Conservation (phyloP, 2,329 filamentous ascomycete species). For the Chaetomium olivaceum region DNA sequence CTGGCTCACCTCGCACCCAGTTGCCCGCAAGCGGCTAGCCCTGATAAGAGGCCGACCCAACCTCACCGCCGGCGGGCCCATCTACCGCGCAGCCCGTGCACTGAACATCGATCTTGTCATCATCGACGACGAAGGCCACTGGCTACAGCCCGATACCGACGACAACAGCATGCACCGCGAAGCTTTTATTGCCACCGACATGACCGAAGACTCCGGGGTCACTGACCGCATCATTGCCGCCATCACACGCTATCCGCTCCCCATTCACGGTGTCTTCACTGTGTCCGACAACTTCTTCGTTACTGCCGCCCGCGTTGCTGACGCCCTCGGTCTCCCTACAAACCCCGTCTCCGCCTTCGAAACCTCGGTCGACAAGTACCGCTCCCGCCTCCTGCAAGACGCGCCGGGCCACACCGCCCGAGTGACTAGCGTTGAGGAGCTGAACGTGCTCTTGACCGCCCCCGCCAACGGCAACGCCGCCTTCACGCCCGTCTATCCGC, state of each 20-base stretch:
- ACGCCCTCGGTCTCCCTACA: slow-evolving; percentile 24
- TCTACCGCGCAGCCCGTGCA: slow-evolving; percentile 29
- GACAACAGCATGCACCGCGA: slow-evolving; percentile 30
- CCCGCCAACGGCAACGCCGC: background rate
- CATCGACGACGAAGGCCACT: slow-evolving; percentile 32
- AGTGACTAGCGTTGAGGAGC: slow-evolving; percentile 26
- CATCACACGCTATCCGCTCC: slow-evolving; percentile 26
- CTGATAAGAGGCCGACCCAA: slow-evolving; percentile 31
- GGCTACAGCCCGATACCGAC: slow-evolving; percentile 29
- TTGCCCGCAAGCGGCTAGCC: slow-evolving; percentile 26
- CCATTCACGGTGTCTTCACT: slow-evolving; percentile 33
- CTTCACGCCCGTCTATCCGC: slow-evolving; percentile 27
- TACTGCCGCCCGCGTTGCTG: slow-evolving; percentile 27
- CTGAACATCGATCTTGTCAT: slow-evolving; percentile 32
- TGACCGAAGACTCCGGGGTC: slow-evolving; percentile 31
- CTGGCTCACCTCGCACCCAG: slow-evolving; percentile 25
- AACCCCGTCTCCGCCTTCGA: slow-evolving; percentile 31
- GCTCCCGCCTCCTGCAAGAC: slow-evolving; percentile 32
- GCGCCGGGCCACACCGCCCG: slow-evolving; percentile 28
- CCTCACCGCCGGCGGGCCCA: slow-evolving; percentile 28
- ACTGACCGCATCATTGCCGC: slow-evolving; percentile 29
- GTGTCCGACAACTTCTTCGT: slow-evolving; percentile 35
- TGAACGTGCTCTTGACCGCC: slow-evolving; percentile 22
- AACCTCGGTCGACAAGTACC: slow-evolving; percentile 32
- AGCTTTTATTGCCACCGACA: slow-evolving; percentile 31